Evolutionary conservation across 2,329 filamentous ascomycete species (phyloP).

Genomic region (Pseudogymnoascus destructans): DNA sequence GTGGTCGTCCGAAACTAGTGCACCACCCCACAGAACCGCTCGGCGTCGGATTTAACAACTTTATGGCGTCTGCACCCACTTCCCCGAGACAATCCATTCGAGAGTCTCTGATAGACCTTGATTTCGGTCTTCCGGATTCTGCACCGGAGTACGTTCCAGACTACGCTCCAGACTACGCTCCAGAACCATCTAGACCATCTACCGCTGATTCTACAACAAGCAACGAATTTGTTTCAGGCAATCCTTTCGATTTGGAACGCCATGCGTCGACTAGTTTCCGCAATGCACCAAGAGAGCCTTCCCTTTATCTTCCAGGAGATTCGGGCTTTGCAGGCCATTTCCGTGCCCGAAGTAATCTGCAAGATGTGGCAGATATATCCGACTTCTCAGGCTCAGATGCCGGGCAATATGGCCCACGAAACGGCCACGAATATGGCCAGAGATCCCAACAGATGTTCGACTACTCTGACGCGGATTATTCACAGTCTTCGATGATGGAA

Average conservation of each 20-base stretch:
- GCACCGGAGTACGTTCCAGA: slow-evolving; percentile 38
- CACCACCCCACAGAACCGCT: slow-evolving; percentile 41
- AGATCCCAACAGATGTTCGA: background rate
- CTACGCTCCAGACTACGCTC: too few relatives aligned
- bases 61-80: slow-evolving; percentile 11
- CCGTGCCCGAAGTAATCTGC: slow-evolving; percentile 15
- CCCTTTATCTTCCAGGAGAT: slow-evolving; percentile 47
- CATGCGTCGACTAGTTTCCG: slow-evolving; percentile 41
- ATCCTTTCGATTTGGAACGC: slow-evolving; percentile 51
- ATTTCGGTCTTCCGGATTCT: slow-evolving; percentile 39
- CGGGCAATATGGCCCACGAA: slow-evolving; percentile 11
- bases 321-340: slow-evolving; percentile 33
- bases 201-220: slow-evolving; percentile 47
- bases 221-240: slow-evolving; percentile 40
- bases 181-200: slow-evolving; percentile 39
- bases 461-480: background rate
- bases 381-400: slow-evolving; percentile 23
- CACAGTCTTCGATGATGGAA: slow-evolving; percentile 10
- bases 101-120: slow-evolving; percentile 37
- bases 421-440: background rate
- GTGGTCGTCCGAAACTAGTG: slow-evolving; percentile 33
- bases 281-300: slow-evolving; percentile 16
- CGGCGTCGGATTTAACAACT: slow-evolving; percentile 3
- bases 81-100: slow-evolving; percentile 18
- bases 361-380: slow-evolving; percentile 20